Evolutionary conservation across 805 yeast genomes (phyloP), one percentile per base, ranked within the genome.

Genomic region (Candida namnaoensis): DNA sequence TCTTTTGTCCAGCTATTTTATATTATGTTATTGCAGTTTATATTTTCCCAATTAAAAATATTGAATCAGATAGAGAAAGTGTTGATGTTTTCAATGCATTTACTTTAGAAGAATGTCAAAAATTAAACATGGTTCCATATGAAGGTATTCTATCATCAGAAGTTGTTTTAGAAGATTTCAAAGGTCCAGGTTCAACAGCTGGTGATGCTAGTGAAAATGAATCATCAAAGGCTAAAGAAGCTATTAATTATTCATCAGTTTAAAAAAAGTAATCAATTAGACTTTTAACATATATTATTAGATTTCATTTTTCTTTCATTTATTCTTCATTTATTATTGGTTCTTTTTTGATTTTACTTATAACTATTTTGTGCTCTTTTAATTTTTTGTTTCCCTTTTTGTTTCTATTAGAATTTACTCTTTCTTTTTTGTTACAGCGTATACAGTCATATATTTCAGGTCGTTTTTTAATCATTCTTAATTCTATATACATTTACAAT

Each of bases 81-180:
- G 47, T 41, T 32, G 66, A 62, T 39, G 39, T 42, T 23, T 62
- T 50, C 43, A 44, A 52, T 32, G 54, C 60, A 4, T 62, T 53
- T 41, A 59, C 64, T 4, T 42, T 35, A 19, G 51, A 52, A 14
- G 64, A 62, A 41, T 57, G 64, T 37, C 28, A 44, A 14, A 41
- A 42, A 12, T 36, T 48, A 40, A 50, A 51, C n/a, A 44, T 54
- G 38, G 37, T 47, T 9, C 59, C 59, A 9, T 43, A 36, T 32
- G 49, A 44, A 34, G 52, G 45, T 30, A 38, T 32, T 8, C 38
- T 40, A 11, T 41, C 41, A 12, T 45, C 44, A 25, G 38, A 38
- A 5, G 34, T 46, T 23, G 41, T 38, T 6, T 34, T 40, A 3
- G 44, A 45, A 13, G 46, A 40, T 23, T 24, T 43, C 32, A 30